phyloP scores from a whole-genome alignment of 768 basidiomycete genomes.

The Stropharia rugosoannulata region DNA sequence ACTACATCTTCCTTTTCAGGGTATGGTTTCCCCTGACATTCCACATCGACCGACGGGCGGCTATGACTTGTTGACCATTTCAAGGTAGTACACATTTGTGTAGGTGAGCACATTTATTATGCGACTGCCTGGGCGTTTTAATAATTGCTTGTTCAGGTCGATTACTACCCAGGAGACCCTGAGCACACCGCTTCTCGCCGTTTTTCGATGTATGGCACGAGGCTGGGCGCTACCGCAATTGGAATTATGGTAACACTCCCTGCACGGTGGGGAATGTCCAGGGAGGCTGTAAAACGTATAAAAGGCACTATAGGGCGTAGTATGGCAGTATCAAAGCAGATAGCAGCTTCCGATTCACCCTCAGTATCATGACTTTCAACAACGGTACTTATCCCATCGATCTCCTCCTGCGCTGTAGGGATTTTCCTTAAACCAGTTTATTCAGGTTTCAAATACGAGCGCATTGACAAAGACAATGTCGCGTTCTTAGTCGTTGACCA shows the following conservation, averaged over 20 bases:
- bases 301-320: too few species aligned
- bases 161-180: neutral
- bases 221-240: neutral
- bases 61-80: too few species aligned
- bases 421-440: neutral
- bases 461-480: conserved; percentile 42
- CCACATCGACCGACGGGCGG: too few species aligned
- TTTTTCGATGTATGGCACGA: neutral
- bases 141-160: neutral
- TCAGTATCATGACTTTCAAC: too few species aligned
- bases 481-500: conserved; percentile 48
- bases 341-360: too few species aligned
- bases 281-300: too few species aligned
- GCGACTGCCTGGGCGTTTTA: neutral
- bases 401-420: too few species aligned
- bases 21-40: too few species aligned
- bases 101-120: neutral
- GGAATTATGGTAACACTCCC: neutral
- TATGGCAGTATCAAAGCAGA: too few species aligned
- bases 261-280: neutral
- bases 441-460: conserved; percentile 4
- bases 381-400: neutral
- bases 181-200: neutral
- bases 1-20: too few species aligned
- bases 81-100: too few species aligned